phyloP scores from a whole-genome alignment of 1,284 basidiomycete genomes.

The Cystobasidium slooffiae region DNA sequence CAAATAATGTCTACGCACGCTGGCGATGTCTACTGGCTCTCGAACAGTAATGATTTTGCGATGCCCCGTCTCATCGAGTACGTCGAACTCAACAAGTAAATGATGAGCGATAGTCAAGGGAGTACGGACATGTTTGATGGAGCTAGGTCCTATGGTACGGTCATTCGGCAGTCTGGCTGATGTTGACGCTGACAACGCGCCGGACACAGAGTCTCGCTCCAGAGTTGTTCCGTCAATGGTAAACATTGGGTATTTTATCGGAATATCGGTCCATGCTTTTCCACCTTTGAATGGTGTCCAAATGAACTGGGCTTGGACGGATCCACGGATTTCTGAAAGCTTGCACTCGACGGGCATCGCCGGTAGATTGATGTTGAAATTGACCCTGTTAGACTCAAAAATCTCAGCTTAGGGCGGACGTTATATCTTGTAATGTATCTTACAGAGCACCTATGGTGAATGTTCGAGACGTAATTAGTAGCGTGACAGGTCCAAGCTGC shows the following conservation, averaged over 20 bases:
- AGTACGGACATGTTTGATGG: slow-evolving; percentile 11
- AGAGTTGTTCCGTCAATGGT: neutral
- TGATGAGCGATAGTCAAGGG: slow-evolving; percentile 6
- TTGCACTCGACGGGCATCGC: slow-evolving; percentile 10
- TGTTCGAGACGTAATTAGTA: slow-evolving; percentile 25
- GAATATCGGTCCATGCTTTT: slow-evolving; percentile 11
- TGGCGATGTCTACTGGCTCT: slow-evolving; percentile 21
- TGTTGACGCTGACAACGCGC: slow-evolving; percentile 19
- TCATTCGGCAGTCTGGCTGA: slow-evolving; percentile 33
- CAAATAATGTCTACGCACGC: slow-evolving; percentile 13
- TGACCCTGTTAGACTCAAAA: neutral
- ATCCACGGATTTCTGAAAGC: slow-evolving; percentile 22
- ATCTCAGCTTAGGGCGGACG: neutral
- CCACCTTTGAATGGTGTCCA: slow-evolving; percentile 13
- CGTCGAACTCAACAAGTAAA: slow-evolving; percentile 30
- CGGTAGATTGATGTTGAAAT: slow-evolving; percentile 23
- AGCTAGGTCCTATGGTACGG: slow-evolving; percentile 12
- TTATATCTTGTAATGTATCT: neutral
- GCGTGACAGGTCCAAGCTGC: slow-evolving; percentile 30
- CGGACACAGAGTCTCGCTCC: neutral
- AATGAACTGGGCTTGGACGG: slow-evolving; percentile 6
- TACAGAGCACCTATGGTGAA: slow-evolving; percentile 34
- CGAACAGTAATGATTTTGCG: slow-evolving; percentile 3
- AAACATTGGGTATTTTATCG: slow-evolving; percentile 13
- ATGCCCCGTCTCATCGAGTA: slow-evolving; percentile 1